Conservation (phyloP, 306 rosid species). For the Dalbergia cochinchinensis region DNA sequence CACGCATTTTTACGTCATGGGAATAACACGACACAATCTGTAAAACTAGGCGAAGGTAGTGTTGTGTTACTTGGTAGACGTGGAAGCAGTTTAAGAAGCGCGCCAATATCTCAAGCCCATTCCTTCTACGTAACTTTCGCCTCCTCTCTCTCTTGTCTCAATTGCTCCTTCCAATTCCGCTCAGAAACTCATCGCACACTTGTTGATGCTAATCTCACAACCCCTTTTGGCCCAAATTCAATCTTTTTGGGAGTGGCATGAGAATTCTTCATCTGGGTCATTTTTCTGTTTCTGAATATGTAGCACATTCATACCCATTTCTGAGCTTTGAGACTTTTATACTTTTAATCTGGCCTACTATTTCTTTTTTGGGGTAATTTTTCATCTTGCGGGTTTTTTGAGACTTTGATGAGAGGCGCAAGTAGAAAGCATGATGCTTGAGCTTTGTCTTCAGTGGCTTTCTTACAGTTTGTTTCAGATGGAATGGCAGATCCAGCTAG, state of each 20-base stretch:
- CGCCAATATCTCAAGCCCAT: slow-evolving; percentile 69
- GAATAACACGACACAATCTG: no score
- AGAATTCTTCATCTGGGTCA: slow-evolving; percentile 40
- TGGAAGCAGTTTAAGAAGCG: slow-evolving; percentile 60
- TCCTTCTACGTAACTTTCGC: slow-evolving; percentile 66
- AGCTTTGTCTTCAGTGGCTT: slow-evolving; percentile 63
- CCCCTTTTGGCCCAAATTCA: slow-evolving; percentile 35
- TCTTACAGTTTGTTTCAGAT: slow-evolving; percentile 71
- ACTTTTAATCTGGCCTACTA: neutral
- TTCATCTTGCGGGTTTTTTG: slow-evolving; percentile 41
- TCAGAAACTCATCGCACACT: slow-evolving; percentile 40
- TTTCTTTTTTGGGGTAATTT: slow-evolving; percentile 4
- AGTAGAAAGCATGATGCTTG: slow-evolving; percentile 72
- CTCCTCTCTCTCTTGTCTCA: slow-evolving; percentile 53
- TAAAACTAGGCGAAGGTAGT: neutral
- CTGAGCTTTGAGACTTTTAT: neutral
- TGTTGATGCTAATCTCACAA: slow-evolving; percentile 39
- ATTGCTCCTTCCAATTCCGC: slow-evolving; percentile 42
- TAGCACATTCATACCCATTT: slow-evolving; percentile 5
- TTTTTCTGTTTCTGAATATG: slow-evolving; percentile 24
- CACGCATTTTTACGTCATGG: no score
- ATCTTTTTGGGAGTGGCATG: slow-evolving; percentile 25
- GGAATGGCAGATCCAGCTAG: slow-evolving; percentile 96
- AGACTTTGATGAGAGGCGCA: slow-evolving; percentile 81
- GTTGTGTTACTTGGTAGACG: slow-evolving; percentile 34